Base-by-base conservation (phyloP, 75 land plant species). In the Pseudotsuga menziesii region DNA sequence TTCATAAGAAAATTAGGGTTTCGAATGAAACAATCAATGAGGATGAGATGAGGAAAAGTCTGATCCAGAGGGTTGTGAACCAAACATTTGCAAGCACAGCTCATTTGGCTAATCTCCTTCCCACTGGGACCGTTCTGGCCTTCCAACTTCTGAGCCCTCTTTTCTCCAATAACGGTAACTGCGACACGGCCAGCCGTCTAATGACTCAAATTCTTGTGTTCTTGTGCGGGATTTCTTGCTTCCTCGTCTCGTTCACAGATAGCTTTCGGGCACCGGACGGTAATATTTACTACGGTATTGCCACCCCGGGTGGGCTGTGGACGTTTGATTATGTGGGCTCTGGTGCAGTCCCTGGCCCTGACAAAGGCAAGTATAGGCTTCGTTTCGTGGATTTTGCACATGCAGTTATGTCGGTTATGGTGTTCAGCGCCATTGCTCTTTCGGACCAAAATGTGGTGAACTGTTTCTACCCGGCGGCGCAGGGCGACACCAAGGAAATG, bases 81-180 rank as follows among this genome's bases (percentile, higher is more conserved):
- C 88, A 82, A 63, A 75, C 91, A 4, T 85, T 89, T 78, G 80
- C 78, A 72, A 79, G 83, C 48, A 80, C 89, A 15, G 88, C 89
- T 0, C 81, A 84, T 61, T 63, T 92, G 29, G 78, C 92, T 5
- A 92, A 87, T 52, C 86, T 90, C 22, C 94, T 92, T n/a, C 94
- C 94, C 12, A 89, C 94, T 4, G 94, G 94, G 22, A 78, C 94
- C 2, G 92, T 88, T 23, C 88, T 92, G 22, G 66, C 78, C 3
- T 92, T 92, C 84, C 92, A 92, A 64, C 29, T 86, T 25, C 75
- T 92, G 6, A 61, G 85, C 0, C 94, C 94, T 0, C 71, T 86
- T 23, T 66, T 90, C 76, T 85, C 92, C 27, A 76, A 86, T 75
- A 27, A 76, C 29, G 94, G 94, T 59, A n/a, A 81, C 3, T 90